Conservation (phyloP, 768 basidiomycete genomes). For the Cystobasidiopsis lactophilus region DNA sequence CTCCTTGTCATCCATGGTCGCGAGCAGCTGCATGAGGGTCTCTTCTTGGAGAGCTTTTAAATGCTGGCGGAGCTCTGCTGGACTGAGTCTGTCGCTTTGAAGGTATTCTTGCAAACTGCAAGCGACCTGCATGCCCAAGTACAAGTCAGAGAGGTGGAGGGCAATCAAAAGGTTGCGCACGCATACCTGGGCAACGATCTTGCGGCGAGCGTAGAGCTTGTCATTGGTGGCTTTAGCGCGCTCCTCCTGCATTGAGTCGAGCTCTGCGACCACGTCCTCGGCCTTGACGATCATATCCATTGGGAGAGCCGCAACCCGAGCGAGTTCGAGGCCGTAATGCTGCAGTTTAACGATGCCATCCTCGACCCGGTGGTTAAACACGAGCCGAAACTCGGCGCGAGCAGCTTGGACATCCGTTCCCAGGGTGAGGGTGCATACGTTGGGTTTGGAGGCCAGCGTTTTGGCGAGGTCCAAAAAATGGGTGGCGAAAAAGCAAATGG, state of each 20-base stretch:
- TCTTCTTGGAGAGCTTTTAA: no score
- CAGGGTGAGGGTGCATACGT: slow-evolving; percentile 38
- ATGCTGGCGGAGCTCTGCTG: no score
- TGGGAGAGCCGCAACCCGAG: slow-evolving; percentile 68
- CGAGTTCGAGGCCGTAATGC: slow-evolving; percentile 50
- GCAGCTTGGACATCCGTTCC: slow-evolving; percentile 12
- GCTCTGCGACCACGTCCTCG: slow-evolving; percentile 36
- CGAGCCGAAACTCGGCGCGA: slow-evolving; percentile 18
- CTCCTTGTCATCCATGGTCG: no score
- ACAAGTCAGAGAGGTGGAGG: no score
- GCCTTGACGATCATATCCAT: slow-evolving; percentile 42
- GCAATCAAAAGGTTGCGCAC: no score
- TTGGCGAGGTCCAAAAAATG: slow-evolving; percentile 43
- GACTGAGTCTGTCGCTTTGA: no score
- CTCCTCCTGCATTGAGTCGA: slow-evolving; percentile 38
- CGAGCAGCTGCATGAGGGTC: no score
- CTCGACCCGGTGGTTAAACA: slow-evolving; percentile 23
- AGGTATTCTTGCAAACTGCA: no score
- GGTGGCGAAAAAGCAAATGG: slow-evolving; percentile 81
- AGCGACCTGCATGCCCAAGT: no score
- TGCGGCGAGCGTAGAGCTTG: no score
- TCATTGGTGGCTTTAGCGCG: no score
- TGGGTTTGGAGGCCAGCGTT: slow-evolving; percentile 53
- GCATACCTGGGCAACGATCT: no score
- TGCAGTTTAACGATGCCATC: slow-evolving; percentile 20